Base-by-base conservation (phyloP, 495 filamentous ascomycete species). In the Bombardia bombarda region DNA sequence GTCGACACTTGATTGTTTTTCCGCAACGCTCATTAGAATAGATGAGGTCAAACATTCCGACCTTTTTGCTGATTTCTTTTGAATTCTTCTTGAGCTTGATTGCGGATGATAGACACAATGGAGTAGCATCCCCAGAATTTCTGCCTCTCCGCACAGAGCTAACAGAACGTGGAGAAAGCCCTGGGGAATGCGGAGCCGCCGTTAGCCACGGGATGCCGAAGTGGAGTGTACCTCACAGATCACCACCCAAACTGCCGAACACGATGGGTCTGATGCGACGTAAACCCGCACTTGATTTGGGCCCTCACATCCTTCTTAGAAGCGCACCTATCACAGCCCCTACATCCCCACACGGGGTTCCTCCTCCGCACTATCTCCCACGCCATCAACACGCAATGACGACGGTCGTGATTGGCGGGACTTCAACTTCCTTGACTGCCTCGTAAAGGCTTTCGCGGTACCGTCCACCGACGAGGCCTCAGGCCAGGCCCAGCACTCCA, bases 301-400 rank as follows among this genome's bases (percentile, higher is more conserved):
- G 21, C 19, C 36, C 22, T 7, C 36, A 8, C 22, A 17, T 26
- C 10, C 22, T 14, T 16, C 23, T 30, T 30, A 4, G 8, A 40
- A 40, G 38, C 38, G 38, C 38, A 17, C 38, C 23, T 30, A 40
- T 40, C 38, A 40, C 24, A 40, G 13, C 38, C 25, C 38, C 9
- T 3, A n/a, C n/a, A 30, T 30, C 38, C 22, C 38, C 38, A 31
- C 38, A 28, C 6, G 14, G 23, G 6, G 14, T 7, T 9, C 7
- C 9, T 30, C 19, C 38, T 31, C 38, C 25, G n/a, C 38, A 17
- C n/a, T 12, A 12, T 30, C n/a, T 40, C n/a, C 38, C 14, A 17
- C 24, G 12, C 17, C 32, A 34, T 2, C 3, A 19, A 7, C 14
- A 9, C 32, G 32, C 13, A 34, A 16, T 14, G 32, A 13, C 26